Percentiles rank a stretch among this genome's conserved stretches.
Evolutionary conservation across 2,329 filamentous ascomycete species (phyloP).

Genomic region (Fusarium scirpi): DNA sequence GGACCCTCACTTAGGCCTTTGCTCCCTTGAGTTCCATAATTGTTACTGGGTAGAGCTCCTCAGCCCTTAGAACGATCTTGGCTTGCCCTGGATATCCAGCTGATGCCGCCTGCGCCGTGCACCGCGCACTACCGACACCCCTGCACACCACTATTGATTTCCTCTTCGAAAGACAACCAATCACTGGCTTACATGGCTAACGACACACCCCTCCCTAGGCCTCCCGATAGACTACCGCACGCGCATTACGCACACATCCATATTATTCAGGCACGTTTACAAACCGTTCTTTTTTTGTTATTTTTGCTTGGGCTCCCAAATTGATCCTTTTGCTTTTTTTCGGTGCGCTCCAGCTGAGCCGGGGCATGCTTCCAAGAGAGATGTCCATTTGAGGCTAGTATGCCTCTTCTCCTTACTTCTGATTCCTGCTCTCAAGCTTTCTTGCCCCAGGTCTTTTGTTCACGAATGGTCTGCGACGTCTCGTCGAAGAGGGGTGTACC

Average conservation of each 20-base stretch:
- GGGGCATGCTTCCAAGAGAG: conserved; percentile 4
- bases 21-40: conserved; percentile 38
- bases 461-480: conserved; percentile 18
- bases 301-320: conserved; percentile 2
- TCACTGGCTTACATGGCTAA: conserved; percentile 38
- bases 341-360: conserved; percentile 23
- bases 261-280: conserved; percentile 41
- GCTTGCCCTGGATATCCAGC: conserved; percentile 43
- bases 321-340: conserved; percentile 25
- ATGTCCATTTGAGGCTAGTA: conserved; percentile 14
- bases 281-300: conserved; percentile 39
- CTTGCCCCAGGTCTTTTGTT: conserved; percentile 8
- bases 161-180: conserved; percentile 33
- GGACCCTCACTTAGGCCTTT: conserved; percentile 28
- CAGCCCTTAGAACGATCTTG: conserved; percentile 36
- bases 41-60: conserved; percentile 31
- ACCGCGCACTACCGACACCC: conserved; percentile 46
- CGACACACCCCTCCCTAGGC: conserved; percentile 34
- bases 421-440: conserved; percentile 18
- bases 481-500: conserved; percentile 30
- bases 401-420: conserved; percentile 17
- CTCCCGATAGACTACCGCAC: conserved; percentile 37
- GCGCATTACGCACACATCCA: conserved; percentile 43
- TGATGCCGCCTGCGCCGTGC: conserved; percentile 43
- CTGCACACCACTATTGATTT: conserved; percentile 46